These are phyloP conservation scores for Ophiocordyceps robertsii DNA, from an alignment of 2,329 filamentous ascomycete species.

Conservation along the genomic window DNA sequence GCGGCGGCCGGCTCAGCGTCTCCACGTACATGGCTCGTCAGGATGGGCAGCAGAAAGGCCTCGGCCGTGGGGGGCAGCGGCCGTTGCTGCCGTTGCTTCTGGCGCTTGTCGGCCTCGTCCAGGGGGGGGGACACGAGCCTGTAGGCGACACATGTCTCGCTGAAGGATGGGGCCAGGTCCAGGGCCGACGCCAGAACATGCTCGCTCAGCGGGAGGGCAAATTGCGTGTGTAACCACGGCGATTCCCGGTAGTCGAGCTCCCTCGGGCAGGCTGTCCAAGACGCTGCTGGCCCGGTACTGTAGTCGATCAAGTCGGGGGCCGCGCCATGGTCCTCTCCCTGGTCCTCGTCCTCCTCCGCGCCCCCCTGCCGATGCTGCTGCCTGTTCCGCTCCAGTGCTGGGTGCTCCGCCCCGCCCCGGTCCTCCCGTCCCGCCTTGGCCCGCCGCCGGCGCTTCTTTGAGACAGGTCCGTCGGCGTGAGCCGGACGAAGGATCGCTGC, in stretches of 20 bases:
- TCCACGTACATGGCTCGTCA: neutral
- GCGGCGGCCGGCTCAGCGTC: slow-evolving; percentile 21
- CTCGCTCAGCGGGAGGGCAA: slow-evolving; percentile 43
- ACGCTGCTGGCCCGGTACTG: slow-evolving; percentile 57
- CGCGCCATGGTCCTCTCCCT: too few relatives aligned
- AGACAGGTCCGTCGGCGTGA: slow-evolving; percentile 25
- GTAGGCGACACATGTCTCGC: slow-evolving; percentile 58
- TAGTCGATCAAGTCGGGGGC: slow-evolving; percentile 61
- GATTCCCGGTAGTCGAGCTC: slow-evolving; percentile 42
- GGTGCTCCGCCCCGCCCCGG: neutral
- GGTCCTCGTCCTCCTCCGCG: slow-evolving; percentile 29
- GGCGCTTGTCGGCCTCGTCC: slow-evolving; percentile 18
- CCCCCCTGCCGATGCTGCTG: slow-evolving; percentile 14
- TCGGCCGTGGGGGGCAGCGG: slow-evolving; percentile 24
- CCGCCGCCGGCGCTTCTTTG: slow-evolving; percentile 28
- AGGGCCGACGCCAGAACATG: slow-evolving; percentile 37
- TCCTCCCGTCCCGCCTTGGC: slow-evolving; percentile 5
- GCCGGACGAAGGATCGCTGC: slow-evolving; percentile 49
- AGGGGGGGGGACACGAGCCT: slow-evolving; percentile 34
- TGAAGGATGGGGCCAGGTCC: slow-evolving; percentile 30
- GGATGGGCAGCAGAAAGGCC: slow-evolving; percentile 43
- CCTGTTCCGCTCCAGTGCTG: neutral
- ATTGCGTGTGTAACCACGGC: slow-evolving; percentile 34
- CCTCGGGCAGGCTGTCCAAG: slow-evolving; percentile 49
- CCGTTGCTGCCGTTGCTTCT: slow-evolving; percentile 6